These are phyloP conservation scores for Cinnamomum chago DNA, from an alignment of 164 flowering plant species.

Conservation along the genomic window DNA sequence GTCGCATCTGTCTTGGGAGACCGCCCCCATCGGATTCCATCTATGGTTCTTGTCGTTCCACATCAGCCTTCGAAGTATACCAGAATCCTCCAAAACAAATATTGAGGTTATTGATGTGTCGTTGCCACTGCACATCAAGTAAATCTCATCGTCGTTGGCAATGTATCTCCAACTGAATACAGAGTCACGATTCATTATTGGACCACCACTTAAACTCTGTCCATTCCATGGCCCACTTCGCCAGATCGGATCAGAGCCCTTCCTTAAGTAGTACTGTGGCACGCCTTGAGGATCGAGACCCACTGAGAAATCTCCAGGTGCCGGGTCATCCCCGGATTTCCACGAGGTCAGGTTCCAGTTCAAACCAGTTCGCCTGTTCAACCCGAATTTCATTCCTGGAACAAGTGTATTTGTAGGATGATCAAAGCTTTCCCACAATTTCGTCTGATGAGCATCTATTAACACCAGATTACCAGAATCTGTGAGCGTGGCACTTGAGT, in stretches of 20 bases:
- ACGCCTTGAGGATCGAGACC: not conserved
- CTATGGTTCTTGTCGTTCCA: no score
- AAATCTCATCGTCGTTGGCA: no score
- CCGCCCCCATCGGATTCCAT: no score
- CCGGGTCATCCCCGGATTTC: conserved; percentile 2
- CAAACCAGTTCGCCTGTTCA: no score
- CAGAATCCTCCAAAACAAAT: no score
- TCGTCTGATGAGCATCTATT: not conserved
- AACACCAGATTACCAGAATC: conserved; percentile 27
- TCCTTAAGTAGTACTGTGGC: not conserved
- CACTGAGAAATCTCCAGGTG: conserved; percentile 1
- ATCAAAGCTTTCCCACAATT: not conserved
- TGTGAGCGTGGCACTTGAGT: conserved; percentile 6
- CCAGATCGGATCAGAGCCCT: not conserved
- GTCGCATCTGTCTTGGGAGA: no score
- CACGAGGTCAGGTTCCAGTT: conserved; percentile 1
- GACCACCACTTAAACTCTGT: conserved; percentile 5
- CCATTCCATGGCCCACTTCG: conserved; percentile 9
- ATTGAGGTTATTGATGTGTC: no score
- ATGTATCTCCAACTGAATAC: no score
- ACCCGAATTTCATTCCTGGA: not conserved
- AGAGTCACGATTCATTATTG: conserved; percentile 12
- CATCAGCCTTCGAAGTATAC: no score
- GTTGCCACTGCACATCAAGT: no score
- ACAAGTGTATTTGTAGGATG: not conserved